Base-by-base conservation (phyloP, 768 basidiomycete species). In the Lentinula edodes region DNA sequence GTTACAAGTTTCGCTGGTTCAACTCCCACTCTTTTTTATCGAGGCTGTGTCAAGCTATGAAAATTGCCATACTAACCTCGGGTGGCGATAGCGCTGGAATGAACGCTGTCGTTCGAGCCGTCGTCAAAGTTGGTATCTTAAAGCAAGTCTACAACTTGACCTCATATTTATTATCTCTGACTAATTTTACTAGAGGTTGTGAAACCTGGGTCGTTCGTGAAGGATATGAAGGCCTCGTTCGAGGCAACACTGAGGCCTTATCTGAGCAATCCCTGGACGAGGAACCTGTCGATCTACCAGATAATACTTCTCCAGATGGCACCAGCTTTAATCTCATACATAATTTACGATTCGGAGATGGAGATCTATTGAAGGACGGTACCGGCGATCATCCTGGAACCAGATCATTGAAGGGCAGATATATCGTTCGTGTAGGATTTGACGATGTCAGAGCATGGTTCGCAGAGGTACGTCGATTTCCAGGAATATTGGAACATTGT, bases 11-110 rank as follows among this genome's bases (percentile, higher is more conserved):
- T 39, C 28, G 28, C 28, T 28, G 28, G 2, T 28, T 45, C n/a
- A 16, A 45, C 43, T 18, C 18, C 7, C 18, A 15, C 43, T 6
- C 3, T 28, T 28, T 28, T 28, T 60, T 16, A 50, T 52, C 6
- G 23, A 32, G 46, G 35, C 38, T 5, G 12, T 54, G 23, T 28
- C 55, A 20, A 56, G 18, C 41, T 42, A 93, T 95, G 87, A 95
- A 93, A 79, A 83, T 97, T 71, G 96, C 95, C 0, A 89, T 96
- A 54, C 84, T 98, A 65, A 99, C 97, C 1, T 92, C 90, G 2
- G 97, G 96, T 51, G 96, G 97, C 70, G 97, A 99, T 80, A 93
- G 91, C 75, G 95, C 97, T 57, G 97, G 97, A 69, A 93, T 95
- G 93, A 95, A 96, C 71, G 93, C 94, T 36, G 92, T 87, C 60